Percentiles rank a stretch among this genome's conserved stretches.
Conservation (phyloP, 441 rosid genomes). For the Gossypium davidsonii region DNA sequence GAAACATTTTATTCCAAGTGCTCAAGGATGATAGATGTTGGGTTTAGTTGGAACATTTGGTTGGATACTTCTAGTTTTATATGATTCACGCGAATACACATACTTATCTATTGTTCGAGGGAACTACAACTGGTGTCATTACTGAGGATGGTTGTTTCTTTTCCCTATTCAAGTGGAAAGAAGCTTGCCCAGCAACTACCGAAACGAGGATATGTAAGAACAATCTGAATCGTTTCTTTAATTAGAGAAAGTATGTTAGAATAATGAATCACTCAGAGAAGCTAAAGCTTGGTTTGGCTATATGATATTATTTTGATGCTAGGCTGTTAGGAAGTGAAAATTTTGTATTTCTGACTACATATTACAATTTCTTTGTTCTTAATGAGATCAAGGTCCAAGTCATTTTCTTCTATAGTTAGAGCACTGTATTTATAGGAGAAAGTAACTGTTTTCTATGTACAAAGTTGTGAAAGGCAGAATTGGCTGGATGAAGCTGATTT, state of each 20-base stretch:
- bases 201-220: not conserved
- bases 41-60: not conserved
- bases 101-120: not conserved
- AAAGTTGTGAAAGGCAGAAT: not conserved
- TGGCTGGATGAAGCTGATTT: slow-evolving; percentile 12
- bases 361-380: not conserved
- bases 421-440: not conserved
- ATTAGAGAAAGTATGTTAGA: not conserved
- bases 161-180: not conserved
- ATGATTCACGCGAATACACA: not conserved
- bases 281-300: not conserved
- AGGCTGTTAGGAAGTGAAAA: not conserved
- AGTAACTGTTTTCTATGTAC: not conserved
- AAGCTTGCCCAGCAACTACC: not conserved
- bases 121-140: not conserved
- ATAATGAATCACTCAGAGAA: not conserved
- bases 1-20: not conserved
- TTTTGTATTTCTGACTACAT: not conserved
- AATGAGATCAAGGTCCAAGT: not conserved
- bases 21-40: slow-evolving; percentile 15
- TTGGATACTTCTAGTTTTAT: slow-evolving; percentile 14
- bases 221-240: not conserved
- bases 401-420: not conserved
- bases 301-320: not conserved
- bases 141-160: slow-evolving; percentile 2